A percentile compares a stretch with the other conserved stretches of the same genome.
phyloP scores from a whole-genome alignment of 2,329 filamentous ascomycete genomes.

The Ascosphaera acerosa region DNA sequence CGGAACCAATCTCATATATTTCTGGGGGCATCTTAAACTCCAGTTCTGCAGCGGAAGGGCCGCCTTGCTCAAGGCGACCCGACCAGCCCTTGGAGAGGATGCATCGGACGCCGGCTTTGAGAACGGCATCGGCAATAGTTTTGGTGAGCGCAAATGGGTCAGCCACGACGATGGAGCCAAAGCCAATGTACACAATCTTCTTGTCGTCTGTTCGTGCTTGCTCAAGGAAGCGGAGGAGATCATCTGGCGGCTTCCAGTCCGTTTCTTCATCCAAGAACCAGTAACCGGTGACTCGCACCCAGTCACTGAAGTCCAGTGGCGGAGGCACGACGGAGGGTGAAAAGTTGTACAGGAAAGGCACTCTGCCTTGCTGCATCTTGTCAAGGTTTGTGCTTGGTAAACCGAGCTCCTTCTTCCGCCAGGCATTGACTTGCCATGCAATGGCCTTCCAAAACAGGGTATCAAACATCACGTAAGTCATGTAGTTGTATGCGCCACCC shows the following conservation, averaged over 20 bases:
- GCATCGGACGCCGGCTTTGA: constrained; percentile 78
- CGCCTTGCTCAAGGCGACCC: constrained; percentile 37
- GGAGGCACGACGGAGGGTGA: constrained; percentile 82
- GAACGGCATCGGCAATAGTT: constrained; percentile 77
- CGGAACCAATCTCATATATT: constrained; percentile 69
- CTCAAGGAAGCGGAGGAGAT: constrained; percentile 59
- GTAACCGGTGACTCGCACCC: constrained; percentile 92
- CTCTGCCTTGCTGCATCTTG: constrained; percentile 86
- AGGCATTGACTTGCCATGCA: constrained; percentile 71
- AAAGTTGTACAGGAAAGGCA: constrained; percentile 97
- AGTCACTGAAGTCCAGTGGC: constrained; percentile 86
- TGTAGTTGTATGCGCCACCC: constrained; percentile 84
- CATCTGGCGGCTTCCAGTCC: constrained; percentile 46
- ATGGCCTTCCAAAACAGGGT: constrained; percentile 92
- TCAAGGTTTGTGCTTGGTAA: constrained; percentile 61
- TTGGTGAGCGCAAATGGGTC: constrained; percentile 72
- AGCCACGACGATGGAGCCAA: constrained; percentile 83
- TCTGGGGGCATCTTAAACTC: constrained; percentile 50
- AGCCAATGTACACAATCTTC: constrained; percentile 90
- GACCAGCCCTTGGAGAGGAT: constrained; percentile 96
- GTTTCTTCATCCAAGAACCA: constrained; percentile 76
- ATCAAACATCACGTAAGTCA: constrained; percentile 91
- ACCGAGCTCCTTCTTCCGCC: constrained; percentile 58
- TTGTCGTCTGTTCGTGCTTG: constrained; percentile 57
- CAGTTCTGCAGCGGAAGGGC: constrained; percentile 29